Percentiles rank a stretch among this genome's conserved stretches.
Evolutionary conservation across 2,329 filamentous ascomycete genomes (phyloP).

Genomic region (Calonectria hongkongensis): DNA sequence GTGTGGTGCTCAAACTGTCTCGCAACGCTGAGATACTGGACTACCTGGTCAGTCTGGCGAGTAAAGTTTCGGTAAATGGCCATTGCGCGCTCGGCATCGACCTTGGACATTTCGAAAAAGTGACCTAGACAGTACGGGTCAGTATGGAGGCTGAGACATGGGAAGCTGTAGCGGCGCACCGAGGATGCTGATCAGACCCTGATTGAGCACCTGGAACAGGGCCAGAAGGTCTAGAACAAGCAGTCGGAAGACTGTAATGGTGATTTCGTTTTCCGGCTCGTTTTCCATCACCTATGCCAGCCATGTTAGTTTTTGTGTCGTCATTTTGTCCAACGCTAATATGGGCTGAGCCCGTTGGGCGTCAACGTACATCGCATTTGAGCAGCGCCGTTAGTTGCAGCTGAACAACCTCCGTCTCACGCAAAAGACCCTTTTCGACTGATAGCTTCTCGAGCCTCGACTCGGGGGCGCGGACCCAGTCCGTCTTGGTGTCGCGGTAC

Average conservation of each 20-base stretch:
- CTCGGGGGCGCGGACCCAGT: constrained; percentile 91
- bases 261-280: constrained; percentile 97
- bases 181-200: constrained; percentile 96
- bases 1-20: constrained; percentile 95
- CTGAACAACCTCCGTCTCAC: constrained; percentile 94
- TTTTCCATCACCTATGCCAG: constrained; percentile 82
- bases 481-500: constrained; percentile 88
- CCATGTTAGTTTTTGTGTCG: constrained; percentile 36
- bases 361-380: constrained; percentile 86
- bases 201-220: constrained; percentile 95
- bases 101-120: constrained; percentile 98
- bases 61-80: constrained; percentile 95
- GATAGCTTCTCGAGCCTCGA: constrained; percentile 88
- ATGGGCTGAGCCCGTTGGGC: not conserved
- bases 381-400: constrained; percentile 89
- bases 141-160: constrained; percentile 40
- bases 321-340: not conserved
- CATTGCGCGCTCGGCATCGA: constrained; percentile 93
- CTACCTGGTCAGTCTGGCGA: constrained; percentile 92
- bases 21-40: constrained; percentile 90
- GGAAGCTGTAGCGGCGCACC: constrained; percentile 72
- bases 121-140: constrained; percentile 76
- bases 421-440: constrained; percentile 92
- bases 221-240: constrained; percentile 92
- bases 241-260: constrained; percentile 92